Conservation (phyloP, 140 eudicot genomes). For the Artemisia princeps region DNA sequence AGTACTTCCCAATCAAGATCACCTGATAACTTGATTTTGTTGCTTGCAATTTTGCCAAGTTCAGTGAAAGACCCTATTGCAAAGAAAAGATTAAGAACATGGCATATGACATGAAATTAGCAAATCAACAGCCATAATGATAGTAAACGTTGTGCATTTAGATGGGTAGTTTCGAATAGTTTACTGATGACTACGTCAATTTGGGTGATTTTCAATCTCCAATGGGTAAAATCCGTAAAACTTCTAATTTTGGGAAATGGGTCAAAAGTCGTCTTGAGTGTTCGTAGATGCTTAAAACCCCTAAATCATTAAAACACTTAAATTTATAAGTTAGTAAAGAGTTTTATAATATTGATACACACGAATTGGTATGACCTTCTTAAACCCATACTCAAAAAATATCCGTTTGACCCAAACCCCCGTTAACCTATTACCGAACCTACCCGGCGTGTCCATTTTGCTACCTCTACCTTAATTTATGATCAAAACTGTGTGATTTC, state of each 20-base stretch:
- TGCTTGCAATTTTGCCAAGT: conserved; percentile 34
- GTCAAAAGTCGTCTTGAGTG: not conserved
- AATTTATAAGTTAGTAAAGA: too few species aligned
- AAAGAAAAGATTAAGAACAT: conserved; percentile 15
- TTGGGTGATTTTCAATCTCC: not conserved
- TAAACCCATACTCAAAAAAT: too few species aligned
- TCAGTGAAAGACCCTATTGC: conserved; percentile 57
- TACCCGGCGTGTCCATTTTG: too few species aligned
- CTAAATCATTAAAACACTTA: too few species aligned
- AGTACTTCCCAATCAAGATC: conserved; percentile 50
- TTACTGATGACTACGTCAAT: not conserved
- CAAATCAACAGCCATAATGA: conserved; percentile 4
- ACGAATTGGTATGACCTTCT: too few species aligned
- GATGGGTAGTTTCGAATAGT: not conserved
- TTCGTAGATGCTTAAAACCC: not conserved
- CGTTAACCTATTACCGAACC: too few species aligned
- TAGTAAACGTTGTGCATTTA: conserved; percentile 3
- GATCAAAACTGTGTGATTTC: too few species aligned
- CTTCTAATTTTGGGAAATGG: not conserved
- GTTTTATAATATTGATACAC: too few species aligned
- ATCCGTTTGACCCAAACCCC: too few species aligned
- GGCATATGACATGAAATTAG: not conserved
- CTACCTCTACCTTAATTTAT: too few species aligned
- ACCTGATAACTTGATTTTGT: conserved; percentile 36
- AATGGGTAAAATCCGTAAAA: not conserved